These are phyloP conservation scores for Lathyrus oleraceus DNA, from an alignment of 306 rosid genomes.

Conservation along the genomic window DNA sequence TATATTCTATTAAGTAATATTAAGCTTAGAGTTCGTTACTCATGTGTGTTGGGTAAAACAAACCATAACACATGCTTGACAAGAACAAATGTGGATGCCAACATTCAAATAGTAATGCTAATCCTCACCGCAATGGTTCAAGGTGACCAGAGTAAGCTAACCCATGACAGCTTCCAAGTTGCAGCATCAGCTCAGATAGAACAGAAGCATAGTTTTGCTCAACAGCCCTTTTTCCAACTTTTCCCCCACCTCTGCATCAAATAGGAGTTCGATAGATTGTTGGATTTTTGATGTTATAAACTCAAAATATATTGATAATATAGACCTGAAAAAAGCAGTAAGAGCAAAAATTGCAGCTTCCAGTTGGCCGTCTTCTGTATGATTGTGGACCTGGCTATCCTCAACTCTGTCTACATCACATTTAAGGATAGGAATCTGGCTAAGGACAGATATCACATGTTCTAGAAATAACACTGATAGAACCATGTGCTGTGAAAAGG, in stretches of 20 bases:
- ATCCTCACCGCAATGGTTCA: constrained; percentile 75
- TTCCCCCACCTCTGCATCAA: constrained; percentile 93
- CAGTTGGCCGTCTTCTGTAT: constrained; percentile 67
- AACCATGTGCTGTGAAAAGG: constrained; percentile 85
- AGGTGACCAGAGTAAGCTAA: constrained; percentile 70
- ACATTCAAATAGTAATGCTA: constrained; percentile 25
- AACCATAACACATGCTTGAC: constrained; percentile 3
- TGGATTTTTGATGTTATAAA: constrained; percentile 31
- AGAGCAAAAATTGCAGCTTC: constrained; percentile 89
- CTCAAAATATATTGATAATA: constrained; percentile 15
- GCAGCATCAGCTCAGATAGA: constrained; percentile 89
- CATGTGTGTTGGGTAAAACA: not conserved
- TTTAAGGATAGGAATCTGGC: constrained; percentile 63
- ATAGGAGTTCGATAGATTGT: constrained; percentile 22
- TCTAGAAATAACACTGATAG: constrained; percentile 84
- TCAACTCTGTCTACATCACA: constrained; percentile 63
- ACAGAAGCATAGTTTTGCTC: constrained; percentile 91
- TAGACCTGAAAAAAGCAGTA: constrained; percentile 91
- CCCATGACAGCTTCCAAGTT: constrained; percentile 90
- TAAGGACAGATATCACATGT: constrained; percentile 72
- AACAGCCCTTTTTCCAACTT: constrained; percentile 89
- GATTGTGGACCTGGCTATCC: constrained; percentile 54
- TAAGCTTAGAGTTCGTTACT: not conserved
- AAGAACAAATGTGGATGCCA: constrained; percentile 15
- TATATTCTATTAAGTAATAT: not conserved